These are phyloP conservation scores for Vicia villosa DNA, from an alignment of 306 rosid species.

Conservation along the genomic window DNA sequence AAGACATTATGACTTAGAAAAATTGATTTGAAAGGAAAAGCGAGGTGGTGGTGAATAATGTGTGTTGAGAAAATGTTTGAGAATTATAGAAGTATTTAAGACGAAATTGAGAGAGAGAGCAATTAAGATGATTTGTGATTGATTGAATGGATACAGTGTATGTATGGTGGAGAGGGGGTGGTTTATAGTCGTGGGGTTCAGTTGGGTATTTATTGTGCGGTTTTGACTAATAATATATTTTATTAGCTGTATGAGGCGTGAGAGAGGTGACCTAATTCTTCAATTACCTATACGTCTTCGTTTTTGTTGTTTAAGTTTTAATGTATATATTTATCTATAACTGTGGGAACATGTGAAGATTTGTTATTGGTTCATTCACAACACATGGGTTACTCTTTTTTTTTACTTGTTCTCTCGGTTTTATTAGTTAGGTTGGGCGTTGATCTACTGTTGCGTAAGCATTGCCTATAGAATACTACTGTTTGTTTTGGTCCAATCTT, in stretches of 20 bases:
- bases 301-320: neutral
- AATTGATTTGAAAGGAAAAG: neutral
- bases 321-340: neutral
- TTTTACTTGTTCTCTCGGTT: constrained; percentile 1
- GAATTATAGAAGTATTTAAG: too few relatives aligned
- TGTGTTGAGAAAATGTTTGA: neutral
- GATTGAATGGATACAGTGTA: neutral
- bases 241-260: constrained; percentile 43
- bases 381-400: constrained; percentile 37
- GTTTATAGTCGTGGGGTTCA: neutral
- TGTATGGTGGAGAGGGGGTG: neutral
- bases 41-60: neutral
- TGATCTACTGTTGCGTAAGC: constrained; percentile 46
- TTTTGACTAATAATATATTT: constrained; percentile 33
- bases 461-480: neutral
- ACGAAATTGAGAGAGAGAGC: neutral
- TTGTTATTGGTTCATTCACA: constrained; percentile 16
- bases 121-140: neutral
- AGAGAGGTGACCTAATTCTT: constrained; percentile 74
- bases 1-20: constrained; percentile 41
- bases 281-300: constrained; percentile 36
- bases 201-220: constrained; percentile 32
- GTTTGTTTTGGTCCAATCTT: constrained; percentile 28
- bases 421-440: constrained; percentile 69
- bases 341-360: constrained; percentile 33